Base-by-base conservation (phyloP, 176 grass and related monocot species). In the Alopecurus myosuroides region DNA sequence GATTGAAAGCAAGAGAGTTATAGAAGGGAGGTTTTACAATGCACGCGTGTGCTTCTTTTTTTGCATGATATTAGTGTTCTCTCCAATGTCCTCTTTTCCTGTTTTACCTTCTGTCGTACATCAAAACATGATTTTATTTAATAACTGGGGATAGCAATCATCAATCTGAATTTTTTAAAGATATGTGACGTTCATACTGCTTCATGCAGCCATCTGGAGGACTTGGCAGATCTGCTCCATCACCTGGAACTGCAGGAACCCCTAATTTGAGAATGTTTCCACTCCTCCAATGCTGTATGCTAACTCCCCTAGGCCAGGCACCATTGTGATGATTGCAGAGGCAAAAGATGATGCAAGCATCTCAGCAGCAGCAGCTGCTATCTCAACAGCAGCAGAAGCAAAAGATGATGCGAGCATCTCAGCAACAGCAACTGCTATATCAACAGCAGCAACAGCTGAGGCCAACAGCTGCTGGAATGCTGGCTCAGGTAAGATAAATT, bases 251-350 rank as follows among this genome's bases (percentile, higher is more conserved):
- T n/a, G n/a, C n/a, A n/a, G n/a, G n/a, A n/a, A n/a, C n/a, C n/a
- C n/a, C n/a, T n/a, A n/a, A n/a, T n/a, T n/a, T n/a, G n/a, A n/a
- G n/a, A n/a, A n/a, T n/a, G n/a, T n/a, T n/a, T n/a, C n/a, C n/a
- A n/a, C n/a, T n/a, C n/a, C n/a, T n/a, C n/a, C n/a, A n/a, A n/a
- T n/a, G n/a, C n/a, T n/a, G n/a, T n/a, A n/a, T n/a, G n/a, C n/a
- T n/a, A n/a, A n/a, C n/a, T n/a, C n/a, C n/a, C n/a, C 95, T 86
- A 90, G 95, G 81, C 95, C 95, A 39, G 50, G 93, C 31, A 84
- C 91, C n/a, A 95, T 92, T 81, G 92, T 93, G 77, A 88, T 93
- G 87, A 98, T 92, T 82, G 11, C 89, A 94, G 22, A 89, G 89
- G 71, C 92, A 90, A 73, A 94, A 94, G 44, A 57, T 94, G 73